Evolutionary conservation across 2,329 filamentous ascomycete species (phyloP), one percentile per base, ranked within the genome.

Genomic region (Colletotrichum magnum): DNA sequence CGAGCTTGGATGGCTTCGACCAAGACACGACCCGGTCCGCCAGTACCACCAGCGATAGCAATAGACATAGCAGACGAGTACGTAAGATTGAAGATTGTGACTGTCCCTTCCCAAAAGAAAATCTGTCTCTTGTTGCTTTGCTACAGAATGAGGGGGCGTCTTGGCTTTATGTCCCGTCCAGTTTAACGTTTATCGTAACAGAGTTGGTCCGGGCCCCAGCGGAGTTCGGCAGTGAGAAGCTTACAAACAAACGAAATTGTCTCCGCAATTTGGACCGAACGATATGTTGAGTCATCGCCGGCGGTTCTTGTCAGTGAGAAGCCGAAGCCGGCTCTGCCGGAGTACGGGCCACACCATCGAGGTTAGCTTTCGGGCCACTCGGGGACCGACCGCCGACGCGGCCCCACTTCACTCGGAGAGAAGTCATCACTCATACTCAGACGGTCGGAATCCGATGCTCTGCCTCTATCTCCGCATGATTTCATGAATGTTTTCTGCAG

Each of bases 21-120:
- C 36, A 87, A 77, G 0, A 82, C 80, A 32, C 78, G 79, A 6
- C 84, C 84, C 2, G 86, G 74, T 9, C 75, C 76, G 18, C 84
- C 83, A 1, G 79, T 82, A 6, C 84, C 84, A 56, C 84, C 84
- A 13, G 82, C 81, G n/a, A 86, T 79, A 57, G 82, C 84, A 48
- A 87, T 53, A 45, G 53, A 58, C 53, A 64, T 64, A 2, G n/a
- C n/a, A 24, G 12, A 16, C 36, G 7, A n/a, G 4, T 1, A 12
- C 3, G 5, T 6, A 36, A 36, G 1, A 12, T 36, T 36, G 10
- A 36, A 10, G 1, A 9, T 2, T 32, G 2, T 7, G 7, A 32
- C 28, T 9, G 7, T 36, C 10, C 32, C 32, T 36, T 36, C 32
- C 32, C 2, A 36, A 3, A 10, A 36, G 1, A 24, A 2, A 24